Evolutionary conservation across 805 yeast species (phyloP), one percentile per base, ranked within the genome.

Genomic region (Starmerella etchellsii): DNA sequence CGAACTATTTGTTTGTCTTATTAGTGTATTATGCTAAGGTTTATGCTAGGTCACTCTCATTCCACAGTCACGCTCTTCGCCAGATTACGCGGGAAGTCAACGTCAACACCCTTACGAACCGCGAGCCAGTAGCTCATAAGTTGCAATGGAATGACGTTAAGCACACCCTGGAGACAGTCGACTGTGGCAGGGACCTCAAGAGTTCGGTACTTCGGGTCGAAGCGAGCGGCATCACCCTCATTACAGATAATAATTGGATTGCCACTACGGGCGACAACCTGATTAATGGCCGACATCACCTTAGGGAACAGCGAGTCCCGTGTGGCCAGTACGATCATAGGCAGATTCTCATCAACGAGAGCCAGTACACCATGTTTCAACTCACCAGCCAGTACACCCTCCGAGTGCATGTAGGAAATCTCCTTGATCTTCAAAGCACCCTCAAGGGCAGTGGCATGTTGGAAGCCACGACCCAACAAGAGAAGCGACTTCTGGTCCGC

Each of bases 301-400:
- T 88, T 87, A 47, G 97, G 95, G 71, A 88, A 85, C 54, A 91
- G 73, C 14, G 95, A 81, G 65, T 91, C 99, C 59, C 93, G 76
- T 5, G 99, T 88, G 39, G 96, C 97, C 60, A 91, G 77, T 3
- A 94, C 94, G 63, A 91, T 80, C 52, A 91, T 83, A 46, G 99
- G 99, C 59, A 91, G 69, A 48, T 79, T 70, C 54, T 81, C 94
- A 64, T 91, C 99, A 45, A 91, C 96, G 45, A 91, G 71, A 7
- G 99, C 99, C 56, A 91, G 73, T 25, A 84, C 95, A 66, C 99
- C 99, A 60, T 91, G 99, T 64, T 91, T 91, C 65, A 91, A 76
- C 66, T 91, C 99, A 62, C 98, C 99, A 19, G 99, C 98, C 51
- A 91, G 76, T 40, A 91, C 95, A 69, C 98, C 99, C 68, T 91